Conservation (phyloP, 2,329 filamentous ascomycete species). For the Colletotrichum godetiae region DNA sequence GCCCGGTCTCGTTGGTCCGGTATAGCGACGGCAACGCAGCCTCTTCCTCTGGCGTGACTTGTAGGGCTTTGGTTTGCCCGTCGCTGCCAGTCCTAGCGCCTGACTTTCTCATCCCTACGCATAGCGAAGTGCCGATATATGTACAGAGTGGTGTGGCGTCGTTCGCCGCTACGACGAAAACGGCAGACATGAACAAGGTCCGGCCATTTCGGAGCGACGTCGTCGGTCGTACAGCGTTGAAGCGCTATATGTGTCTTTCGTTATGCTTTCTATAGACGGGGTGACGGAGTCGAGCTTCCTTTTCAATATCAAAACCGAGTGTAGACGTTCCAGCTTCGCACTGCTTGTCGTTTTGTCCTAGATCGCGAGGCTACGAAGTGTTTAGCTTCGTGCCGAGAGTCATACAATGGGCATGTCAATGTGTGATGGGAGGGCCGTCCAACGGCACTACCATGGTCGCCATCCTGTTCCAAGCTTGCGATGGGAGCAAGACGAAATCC, state of each 20-base stretch:
- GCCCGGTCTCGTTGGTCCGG: slow-evolving; percentile 3
- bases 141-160: neutral
- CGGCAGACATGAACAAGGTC: slow-evolving; percentile 2
- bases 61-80: neutral
- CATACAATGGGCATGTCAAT: neutral
- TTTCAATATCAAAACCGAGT: neutral
- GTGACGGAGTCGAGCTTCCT: slow-evolving; percentile 9
- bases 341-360: too few relatives aligned
- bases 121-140: slow-evolving; percentile 11
- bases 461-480: neutral
- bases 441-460: neutral
- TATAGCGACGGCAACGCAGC: slow-evolving; percentile 6
- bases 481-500: neutral
- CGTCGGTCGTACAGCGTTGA: neutral
- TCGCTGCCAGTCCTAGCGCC: neutral
- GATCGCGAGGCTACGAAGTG: neutral
- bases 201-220: neutral
- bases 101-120: neutral
- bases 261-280: neutral
- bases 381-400: neutral
- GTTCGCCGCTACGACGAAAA: neutral
- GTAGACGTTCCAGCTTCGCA: neutral
- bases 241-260: slow-evolving; percentile 1
- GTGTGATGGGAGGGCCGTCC: neutral
- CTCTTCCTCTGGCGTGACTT: neutral